Base-by-base conservation (phyloP, 139 green algal genomes). In the Chlorella sp. region DNA sequence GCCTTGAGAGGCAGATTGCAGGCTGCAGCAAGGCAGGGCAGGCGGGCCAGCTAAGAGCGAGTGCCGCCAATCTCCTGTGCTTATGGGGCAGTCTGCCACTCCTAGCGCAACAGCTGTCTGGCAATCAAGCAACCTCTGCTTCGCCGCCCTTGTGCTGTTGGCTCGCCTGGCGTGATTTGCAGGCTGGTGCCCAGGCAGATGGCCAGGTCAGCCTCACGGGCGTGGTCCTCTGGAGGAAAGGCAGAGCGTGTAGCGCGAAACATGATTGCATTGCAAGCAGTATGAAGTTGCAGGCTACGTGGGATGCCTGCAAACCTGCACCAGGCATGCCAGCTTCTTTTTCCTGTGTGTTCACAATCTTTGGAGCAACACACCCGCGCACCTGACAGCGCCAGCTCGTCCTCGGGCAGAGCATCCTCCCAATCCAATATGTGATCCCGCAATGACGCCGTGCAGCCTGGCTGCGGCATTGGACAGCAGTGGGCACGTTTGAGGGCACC, bases 171-270 rank as follows among this genome's bases (percentile, higher is more conserved):
- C 36, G 83, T 89, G 70, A 99, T 98, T 82, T 98, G 96, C n/a
- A 99, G 86, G 86, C 91, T 96, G 55, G 95, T 97, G 56, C 96
- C 96, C 60, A 98, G 89, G 69, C 94, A 96, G 21, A 98, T 80
- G 17, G 91, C 87, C 62, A 98, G 79, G 83, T 95, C 92, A 39
- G 94, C 93, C 36, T 83, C 75, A 13, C 86, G 83, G 13, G 95
- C 92, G 72, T 89, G 82, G 69, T 81, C 60, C 80, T 98, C 91
- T 86, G 81, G 70, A 20, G 11, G 2, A 2, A 78, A 34, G 39
- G 26, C 12, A 74, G 36, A 2, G 2, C 68, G 3, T 51, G 36
- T 26, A 39, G 68, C 36, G 47, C 16, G 0, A 21, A n/a, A 21
- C 34, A 51, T 25, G 17, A 9, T 20, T 13, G 16, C 1, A 16